Conservation (phyloP, 129 eudicot species). For the Flaveria ramosissima region DNA sequence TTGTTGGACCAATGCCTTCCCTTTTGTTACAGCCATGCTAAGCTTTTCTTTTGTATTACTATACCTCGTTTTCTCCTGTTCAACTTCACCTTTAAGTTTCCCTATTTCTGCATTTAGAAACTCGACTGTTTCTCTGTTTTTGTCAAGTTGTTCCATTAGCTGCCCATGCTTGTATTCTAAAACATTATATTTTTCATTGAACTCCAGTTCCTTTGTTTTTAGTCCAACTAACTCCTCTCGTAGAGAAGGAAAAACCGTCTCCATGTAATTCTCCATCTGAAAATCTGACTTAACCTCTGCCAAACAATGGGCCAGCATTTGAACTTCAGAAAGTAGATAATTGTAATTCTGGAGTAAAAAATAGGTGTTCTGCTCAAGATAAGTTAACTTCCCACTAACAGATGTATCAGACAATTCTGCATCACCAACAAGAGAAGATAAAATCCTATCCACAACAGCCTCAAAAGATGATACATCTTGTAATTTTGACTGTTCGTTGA, state of each 20-base stretch:
- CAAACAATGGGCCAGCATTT: slow-evolving; percentile 60
- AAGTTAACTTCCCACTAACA: slow-evolving; percentile 54
- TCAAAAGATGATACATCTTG: slow-evolving; percentile 42
- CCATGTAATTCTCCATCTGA: slow-evolving; percentile 50
- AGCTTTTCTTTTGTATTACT: slow-evolving; percentile 87
- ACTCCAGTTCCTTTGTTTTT: slow-evolving; percentile 58
- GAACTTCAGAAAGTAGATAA: slow-evolving; percentile 52
- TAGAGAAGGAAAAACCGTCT: slow-evolving; percentile 43
- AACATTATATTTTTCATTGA: slow-evolving; percentile 45
- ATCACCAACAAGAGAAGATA: slow-evolving; percentile 53
- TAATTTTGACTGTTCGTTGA: slow-evolving; percentile 45
- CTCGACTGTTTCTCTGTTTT: slow-evolving; percentile 48
- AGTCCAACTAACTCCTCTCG: slow-evolving; percentile 57
- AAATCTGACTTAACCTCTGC: slow-evolving; percentile 52
- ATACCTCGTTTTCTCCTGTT: slow-evolving; percentile 74
- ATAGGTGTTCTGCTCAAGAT: slow-evolving; percentile 51
- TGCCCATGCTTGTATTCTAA: slow-evolving; percentile 58
- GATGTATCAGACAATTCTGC: slow-evolving; percentile 53
- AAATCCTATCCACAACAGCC: slow-evolving; percentile 50
- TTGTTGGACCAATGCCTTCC: slow-evolving; percentile 90
- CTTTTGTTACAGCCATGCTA: slow-evolving; percentile 92
- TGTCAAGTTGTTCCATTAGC: slow-evolving; percentile 60
- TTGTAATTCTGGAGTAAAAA: slow-evolving; percentile 60
- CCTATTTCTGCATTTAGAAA: slow-evolving; percentile 51
- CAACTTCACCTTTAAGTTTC: slow-evolving; percentile 69